phyloP scores from a whole-genome alignment of 164 flowering plant species.

The Magnolia kwangsiensis region DNA sequence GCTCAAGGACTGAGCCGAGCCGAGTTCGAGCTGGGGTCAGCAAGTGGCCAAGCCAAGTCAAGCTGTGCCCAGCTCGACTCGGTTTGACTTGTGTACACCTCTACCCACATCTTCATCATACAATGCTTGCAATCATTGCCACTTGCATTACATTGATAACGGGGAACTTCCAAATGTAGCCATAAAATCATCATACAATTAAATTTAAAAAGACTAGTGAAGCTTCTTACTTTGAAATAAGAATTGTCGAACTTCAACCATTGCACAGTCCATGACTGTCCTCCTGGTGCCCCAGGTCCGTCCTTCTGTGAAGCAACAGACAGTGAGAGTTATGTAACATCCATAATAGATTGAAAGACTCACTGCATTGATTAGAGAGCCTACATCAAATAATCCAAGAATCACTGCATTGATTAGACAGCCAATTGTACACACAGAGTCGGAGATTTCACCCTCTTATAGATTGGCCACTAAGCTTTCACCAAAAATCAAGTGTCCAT shows the following conservation, averaged over 20 bases:
- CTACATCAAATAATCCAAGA: neutral
- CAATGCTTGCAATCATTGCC: too few relatives aligned
- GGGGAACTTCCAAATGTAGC: too few relatives aligned
- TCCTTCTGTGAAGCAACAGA: conserved; percentile 62
- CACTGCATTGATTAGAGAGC: neutral
- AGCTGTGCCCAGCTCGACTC: too few relatives aligned
- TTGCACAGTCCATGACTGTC: conserved; percentile 94
- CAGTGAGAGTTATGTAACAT: neutral
- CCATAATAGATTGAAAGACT: neutral
- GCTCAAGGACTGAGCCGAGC: too few relatives aligned
- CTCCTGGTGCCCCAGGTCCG: conserved; percentile 98
- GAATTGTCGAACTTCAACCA: conserved; percentile 98
- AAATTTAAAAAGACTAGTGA: neutral
- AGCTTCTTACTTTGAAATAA: conserved; percentile 73
- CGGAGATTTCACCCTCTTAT: neutral
- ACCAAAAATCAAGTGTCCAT: neutral
- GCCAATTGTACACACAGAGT: neutral
- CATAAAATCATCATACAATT: too few relatives aligned
- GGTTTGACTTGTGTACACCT: too few relatives aligned
- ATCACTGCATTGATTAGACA: neutral
- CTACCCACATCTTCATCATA: too few relatives aligned
- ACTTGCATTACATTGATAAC: too few relatives aligned
- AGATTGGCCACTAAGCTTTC: neutral
- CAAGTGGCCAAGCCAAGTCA: too few relatives aligned
- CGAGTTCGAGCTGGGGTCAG: too few relatives aligned